Conservation (phyloP, 352 stramenopile species). For the Globisporangium sylvaticum region DNA sequence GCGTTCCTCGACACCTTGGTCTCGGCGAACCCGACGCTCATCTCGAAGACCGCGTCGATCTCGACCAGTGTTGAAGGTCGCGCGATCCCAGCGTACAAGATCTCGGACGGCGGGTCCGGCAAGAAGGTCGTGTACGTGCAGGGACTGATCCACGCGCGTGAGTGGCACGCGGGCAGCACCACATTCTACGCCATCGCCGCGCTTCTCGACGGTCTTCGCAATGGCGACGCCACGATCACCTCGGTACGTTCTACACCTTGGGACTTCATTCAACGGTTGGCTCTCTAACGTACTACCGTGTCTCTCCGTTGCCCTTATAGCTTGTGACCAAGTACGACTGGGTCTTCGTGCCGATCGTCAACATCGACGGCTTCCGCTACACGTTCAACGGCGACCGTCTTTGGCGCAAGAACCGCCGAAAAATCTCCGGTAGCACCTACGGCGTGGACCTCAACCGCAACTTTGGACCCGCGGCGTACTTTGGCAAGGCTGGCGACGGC, state of each 20-base stretch:
- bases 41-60: constrained; percentile 9
- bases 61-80: constrained; percentile 14
- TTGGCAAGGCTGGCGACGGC: constrained; percentile 7
- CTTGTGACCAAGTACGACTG: constrained; percentile 20
- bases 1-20: constrained; percentile 24
- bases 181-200: constrained; percentile 13
- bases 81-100: constrained; percentile 22
- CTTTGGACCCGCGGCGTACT: constrained; percentile 19
- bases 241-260: not conserved
- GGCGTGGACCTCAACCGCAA: constrained; percentile 35
- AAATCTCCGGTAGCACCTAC: constrained; percentile 14
- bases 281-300: too few species aligned
- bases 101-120: constrained; percentile 8
- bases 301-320: not conserved
- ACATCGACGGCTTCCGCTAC: constrained; percentile 32
- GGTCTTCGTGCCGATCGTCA: constrained; percentile 31
- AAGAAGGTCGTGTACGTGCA: constrained; percentile 21
- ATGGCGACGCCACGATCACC: constrained; percentile 9
- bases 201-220: constrained; percentile 21
- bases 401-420: constrained; percentile 31
- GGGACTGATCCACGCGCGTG: constrained; percentile 16
- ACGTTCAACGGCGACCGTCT: constrained; percentile 22
- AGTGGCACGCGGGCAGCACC: constrained; percentile 14
- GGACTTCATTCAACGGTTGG: too few species aligned
- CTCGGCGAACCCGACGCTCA: constrained; percentile 8